Percentiles rank a stretch among this genome's conserved stretches.
These are phyloP conservation scores for Mycena maculata DNA, from an alignment of 768 basidiomycete species.

Conservation along the genomic window DNA sequence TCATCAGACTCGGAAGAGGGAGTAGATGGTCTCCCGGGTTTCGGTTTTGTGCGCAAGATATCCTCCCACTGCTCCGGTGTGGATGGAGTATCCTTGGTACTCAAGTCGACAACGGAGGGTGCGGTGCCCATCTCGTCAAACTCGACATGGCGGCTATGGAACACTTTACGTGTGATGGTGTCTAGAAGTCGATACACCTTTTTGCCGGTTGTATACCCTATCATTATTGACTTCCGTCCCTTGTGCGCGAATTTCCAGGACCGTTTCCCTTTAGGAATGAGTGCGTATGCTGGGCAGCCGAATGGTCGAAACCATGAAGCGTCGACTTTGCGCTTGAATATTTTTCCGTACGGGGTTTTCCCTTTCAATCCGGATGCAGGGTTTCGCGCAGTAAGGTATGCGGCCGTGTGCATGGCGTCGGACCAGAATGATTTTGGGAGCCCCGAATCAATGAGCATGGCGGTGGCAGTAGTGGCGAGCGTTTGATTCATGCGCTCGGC, in stretches of 20 bases:
- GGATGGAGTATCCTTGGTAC: background rate
- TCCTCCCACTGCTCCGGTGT: constrained; percentile 3
- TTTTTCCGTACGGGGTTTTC: background rate
- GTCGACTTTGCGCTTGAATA: background rate
- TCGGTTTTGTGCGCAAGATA: background rate
- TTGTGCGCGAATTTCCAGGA: background rate
- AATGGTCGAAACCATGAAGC: background rate
- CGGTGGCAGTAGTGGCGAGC: background rate
- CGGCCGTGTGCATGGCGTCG: background rate
- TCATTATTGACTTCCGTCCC: background rate
- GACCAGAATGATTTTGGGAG: background rate
- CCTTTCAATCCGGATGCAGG: background rate
- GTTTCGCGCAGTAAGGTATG: background rate
- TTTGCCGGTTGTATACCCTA: background rate
- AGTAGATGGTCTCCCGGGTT: background rate
- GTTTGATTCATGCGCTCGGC: background rate
- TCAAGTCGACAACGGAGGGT: background rate
- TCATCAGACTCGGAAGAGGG: background rate
- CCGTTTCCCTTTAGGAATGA: background rate
- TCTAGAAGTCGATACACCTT: background rate
- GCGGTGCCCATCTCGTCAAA: background rate
- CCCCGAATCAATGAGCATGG: background rate
- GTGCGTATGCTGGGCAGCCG: background rate
- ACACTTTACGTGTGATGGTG: background rate
- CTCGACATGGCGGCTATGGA: background rate